Conservation (phyloP, 345 rosid species). For the Triadica sebifera region DNA sequence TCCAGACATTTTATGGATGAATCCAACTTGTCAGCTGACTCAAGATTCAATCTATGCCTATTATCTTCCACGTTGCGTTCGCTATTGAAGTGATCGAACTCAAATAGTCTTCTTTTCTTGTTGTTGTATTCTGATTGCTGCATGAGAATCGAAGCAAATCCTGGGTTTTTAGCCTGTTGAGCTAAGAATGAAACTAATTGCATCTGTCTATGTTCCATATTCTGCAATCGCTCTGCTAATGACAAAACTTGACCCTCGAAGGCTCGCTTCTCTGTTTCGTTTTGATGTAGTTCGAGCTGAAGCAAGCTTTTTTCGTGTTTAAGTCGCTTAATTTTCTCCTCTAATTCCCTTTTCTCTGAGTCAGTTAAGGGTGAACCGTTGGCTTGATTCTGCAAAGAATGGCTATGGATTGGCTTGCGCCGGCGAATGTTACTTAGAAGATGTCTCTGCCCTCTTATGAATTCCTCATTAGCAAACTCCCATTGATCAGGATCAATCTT, state of each 20-base stretch:
- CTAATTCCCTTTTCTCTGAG: conserved; percentile 38
- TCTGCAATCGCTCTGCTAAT: conserved; percentile 31
- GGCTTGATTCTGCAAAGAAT: conserved; percentile 37
- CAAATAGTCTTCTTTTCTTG: conserved; percentile 46
- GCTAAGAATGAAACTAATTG: conserved; percentile 30
- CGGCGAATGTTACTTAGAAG: conserved; percentile 52
- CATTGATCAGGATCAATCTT: conserved; percentile 61
- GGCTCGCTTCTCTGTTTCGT: conserved; percentile 36
- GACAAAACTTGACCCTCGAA: conserved; percentile 28
- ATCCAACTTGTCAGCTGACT: conserved; percentile 43
- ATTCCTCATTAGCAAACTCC: conserved; percentile 66
- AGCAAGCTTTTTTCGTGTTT: conserved; percentile 41
- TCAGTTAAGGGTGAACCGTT: conserved; percentile 30
- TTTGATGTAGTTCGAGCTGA: conserved; percentile 38
- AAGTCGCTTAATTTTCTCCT: conserved; percentile 42
- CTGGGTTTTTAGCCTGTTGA: conserved; percentile 36
- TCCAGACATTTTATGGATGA: conserved; percentile 40
- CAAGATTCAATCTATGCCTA: conserved; percentile 14
- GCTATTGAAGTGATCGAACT: no score
- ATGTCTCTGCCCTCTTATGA: conserved; percentile 48
- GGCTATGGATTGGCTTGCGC: conserved; percentile 68
- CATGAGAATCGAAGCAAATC: conserved; percentile 23
- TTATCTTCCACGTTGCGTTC: conserved; percentile 8
- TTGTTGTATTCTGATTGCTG: conserved; percentile 31
- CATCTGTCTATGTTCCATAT: conserved; percentile 47